These are phyloP conservation scores for Apiotrichum gracile DNA, from an alignment of 1,284 basidiomycete species.

Conservation along the genomic window DNA sequence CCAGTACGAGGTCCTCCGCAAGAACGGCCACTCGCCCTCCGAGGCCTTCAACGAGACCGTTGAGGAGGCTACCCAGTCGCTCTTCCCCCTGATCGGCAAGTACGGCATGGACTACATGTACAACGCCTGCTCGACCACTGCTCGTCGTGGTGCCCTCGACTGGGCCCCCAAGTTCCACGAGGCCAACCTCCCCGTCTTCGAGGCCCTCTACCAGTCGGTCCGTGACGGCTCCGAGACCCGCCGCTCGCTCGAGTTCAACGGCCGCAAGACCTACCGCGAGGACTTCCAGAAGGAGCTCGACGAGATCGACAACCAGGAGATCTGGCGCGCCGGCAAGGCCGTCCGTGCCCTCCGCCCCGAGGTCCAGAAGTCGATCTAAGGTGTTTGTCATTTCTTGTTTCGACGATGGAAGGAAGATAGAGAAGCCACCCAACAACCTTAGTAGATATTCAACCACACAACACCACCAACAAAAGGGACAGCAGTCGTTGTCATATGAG, in stretches of 20 bases:
- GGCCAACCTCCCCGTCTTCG: slow-evolving; percentile 88
- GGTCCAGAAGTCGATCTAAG: slow-evolving; percentile 43
- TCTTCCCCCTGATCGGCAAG: slow-evolving; percentile 93
- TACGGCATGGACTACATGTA: slow-evolving; percentile 99
- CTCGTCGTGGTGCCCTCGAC: slow-evolving; percentile 95
- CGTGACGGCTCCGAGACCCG: slow-evolving; percentile 93
- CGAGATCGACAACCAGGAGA: slow-evolving; percentile 83
- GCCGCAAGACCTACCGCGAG: slow-evolving; percentile 83
- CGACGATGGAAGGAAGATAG: background rate
- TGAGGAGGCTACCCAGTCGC: slow-evolving; percentile 97
- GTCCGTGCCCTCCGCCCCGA: slow-evolving; percentile 48
- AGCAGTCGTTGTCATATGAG: slow-evolving; percentile 5
- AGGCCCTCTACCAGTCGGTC: slow-evolving; percentile 88
- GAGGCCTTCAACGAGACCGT: slow-evolving; percentile 99
- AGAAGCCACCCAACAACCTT: background rate
- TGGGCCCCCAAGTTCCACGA: slow-evolving; percentile 97
- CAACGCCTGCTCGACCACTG: slow-evolving; percentile 97
- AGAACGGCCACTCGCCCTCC: slow-evolving; percentile 95
- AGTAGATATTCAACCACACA: background rate
- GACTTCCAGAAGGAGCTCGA: slow-evolving; percentile 90
- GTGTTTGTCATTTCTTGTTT: background rate
- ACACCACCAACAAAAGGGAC: slow-evolving; percentile 1
- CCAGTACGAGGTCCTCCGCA: slow-evolving; percentile 95
- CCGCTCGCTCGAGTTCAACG: slow-evolving; percentile 94
- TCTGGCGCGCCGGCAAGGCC: slow-evolving; percentile 84